These are phyloP conservation scores for Carex kokanica DNA, from an alignment of 176 grass and related monocot genomes.

Conservation along the genomic window DNA sequence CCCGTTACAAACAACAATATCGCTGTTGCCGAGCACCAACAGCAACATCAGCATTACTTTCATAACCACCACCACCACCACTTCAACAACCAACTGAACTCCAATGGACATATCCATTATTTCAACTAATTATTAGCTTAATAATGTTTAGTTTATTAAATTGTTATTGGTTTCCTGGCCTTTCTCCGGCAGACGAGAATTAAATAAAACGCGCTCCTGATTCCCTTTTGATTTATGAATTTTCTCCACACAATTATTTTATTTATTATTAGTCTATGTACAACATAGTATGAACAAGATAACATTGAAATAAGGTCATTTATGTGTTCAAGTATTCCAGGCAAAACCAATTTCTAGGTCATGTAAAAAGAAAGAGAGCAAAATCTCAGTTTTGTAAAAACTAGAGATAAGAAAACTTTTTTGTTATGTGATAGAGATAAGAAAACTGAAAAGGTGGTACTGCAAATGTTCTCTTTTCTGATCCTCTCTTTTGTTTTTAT, in stretches of 20 bases:
- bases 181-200: not conserved
- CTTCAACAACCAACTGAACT: constrained; percentile 19
- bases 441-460: not conserved
- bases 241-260: not conserved
- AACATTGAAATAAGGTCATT: not conserved
- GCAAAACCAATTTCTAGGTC: not conserved
- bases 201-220: not conserved
- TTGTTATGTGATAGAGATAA: not conserved
- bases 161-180: not conserved
- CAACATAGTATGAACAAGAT: not conserved
- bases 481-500: not conserved
- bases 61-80: constrained; percentile 43
- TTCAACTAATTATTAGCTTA: constrained; percentile 26
- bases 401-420: too few species aligned
- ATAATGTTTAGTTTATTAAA: not conserved
- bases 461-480: not conserved
- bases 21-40: not conserved
- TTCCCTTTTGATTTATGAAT: constrained; percentile 4
- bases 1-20: constrained; percentile 21
- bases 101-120: constrained; percentile 57
- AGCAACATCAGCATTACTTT: constrained; percentile 10
- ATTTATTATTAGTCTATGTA: not conserved
- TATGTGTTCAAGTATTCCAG: not conserved
- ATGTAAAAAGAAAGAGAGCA: not conserved
- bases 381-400: not conserved